Evolutionary conservation across 1,284 basidiomycete genomes (phyloP), one percentile per base, ranked within the genome.

Genomic region (Volvariella surrecta): DNA sequence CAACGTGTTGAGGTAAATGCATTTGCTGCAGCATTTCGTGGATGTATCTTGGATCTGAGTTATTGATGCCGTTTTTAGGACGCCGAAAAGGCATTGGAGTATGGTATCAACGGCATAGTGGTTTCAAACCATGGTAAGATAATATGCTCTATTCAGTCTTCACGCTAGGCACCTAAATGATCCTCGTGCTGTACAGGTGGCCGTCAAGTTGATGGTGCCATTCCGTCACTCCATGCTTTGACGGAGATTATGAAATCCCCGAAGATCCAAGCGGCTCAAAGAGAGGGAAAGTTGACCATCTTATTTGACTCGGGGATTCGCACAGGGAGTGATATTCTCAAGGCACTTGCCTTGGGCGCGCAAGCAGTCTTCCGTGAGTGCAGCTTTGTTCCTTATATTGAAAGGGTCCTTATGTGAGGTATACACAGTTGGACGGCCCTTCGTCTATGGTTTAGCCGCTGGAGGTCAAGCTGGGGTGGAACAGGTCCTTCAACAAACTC

Each of bases 241-340:
- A 74, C 76, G 42, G 62, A 61, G 43, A 78, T 87, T 50, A 76
- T 72, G 63, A 63, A 66, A 39, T 82, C 78, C 18, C 61, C 63
- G 17, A 74, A 73, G 48, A 67, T 89, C 44, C 65, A 64, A 39
- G 66, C 62, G 0, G 80, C 81, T 0, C 82, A 84, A 52, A 54
- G 64, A 22, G 59, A 68, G 1, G 76, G 76, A 1, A 74, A 71
- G 40, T 63, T 90, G 39, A 79, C 80, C 0, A 65, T 91, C 21
- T 62, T 91, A 3, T 89, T 89, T 54, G 86, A 90, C 55, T 89
- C 83, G 2, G 86, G 86, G 2, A 77, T 89, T 46, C 74, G 87
- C 28, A 82, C 76, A 1, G 86, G 82, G 2, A 73, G 76, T 41
- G 86, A 89, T 48, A 73, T 88, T 37, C 71, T 89, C 58, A 88